These are phyloP conservation scores for Clonostachys byssicola DNA, from an alignment of 2,329 filamentous ascomycete genomes.

Conservation along the genomic window DNA sequence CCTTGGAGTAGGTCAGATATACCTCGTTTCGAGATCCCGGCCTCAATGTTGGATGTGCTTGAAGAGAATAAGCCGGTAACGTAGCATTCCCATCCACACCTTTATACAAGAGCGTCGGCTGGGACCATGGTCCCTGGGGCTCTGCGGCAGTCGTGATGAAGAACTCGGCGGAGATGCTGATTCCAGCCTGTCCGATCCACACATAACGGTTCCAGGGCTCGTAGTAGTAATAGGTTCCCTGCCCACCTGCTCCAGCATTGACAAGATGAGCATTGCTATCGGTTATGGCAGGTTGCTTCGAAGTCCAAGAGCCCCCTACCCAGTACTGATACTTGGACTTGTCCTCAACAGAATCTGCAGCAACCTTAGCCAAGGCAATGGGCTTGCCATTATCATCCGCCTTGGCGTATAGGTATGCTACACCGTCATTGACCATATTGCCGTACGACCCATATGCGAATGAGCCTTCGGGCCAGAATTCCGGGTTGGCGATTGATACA, in stretches of 20 bases:
- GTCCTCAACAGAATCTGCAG: constrained; percentile 8
- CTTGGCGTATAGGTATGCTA: constrained; percentile 11
- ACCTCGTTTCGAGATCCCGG: not conserved
- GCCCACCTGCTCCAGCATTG: constrained; percentile 11
- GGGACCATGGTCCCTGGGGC: constrained; percentile 6
- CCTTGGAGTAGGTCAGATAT: constrained; percentile 2
- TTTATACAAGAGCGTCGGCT: constrained; percentile 3
- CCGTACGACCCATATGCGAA: constrained; percentile 9
- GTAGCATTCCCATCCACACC: constrained; percentile 3
- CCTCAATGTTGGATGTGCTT: constrained; percentile 6
- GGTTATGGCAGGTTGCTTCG: constrained; percentile 4
- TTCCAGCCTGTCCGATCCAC: constrained; percentile 11
- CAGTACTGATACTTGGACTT: constrained; percentile 11
- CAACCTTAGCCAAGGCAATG: constrained; percentile 9
- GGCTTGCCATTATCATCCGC: constrained; percentile 2
- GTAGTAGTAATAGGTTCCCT: constrained; percentile 13
- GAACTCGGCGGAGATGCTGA: constrained; percentile 10
- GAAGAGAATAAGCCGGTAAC: constrained; percentile 4
- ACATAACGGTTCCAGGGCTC: constrained; percentile 9
- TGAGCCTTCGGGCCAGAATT: constrained; percentile 7
- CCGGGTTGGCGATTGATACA: constrained; percentile 4
- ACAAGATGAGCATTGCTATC: constrained; percentile 6
- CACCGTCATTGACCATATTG: constrained; percentile 8
- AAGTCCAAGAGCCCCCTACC: constrained; percentile 8
- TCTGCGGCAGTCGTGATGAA: constrained; percentile 10